Evolutionary conservation across 2,329 filamentous ascomycete species (phyloP), one percentile per base, ranked within the genome.

Genomic region (Aspergillus eucalypticola): DNA sequence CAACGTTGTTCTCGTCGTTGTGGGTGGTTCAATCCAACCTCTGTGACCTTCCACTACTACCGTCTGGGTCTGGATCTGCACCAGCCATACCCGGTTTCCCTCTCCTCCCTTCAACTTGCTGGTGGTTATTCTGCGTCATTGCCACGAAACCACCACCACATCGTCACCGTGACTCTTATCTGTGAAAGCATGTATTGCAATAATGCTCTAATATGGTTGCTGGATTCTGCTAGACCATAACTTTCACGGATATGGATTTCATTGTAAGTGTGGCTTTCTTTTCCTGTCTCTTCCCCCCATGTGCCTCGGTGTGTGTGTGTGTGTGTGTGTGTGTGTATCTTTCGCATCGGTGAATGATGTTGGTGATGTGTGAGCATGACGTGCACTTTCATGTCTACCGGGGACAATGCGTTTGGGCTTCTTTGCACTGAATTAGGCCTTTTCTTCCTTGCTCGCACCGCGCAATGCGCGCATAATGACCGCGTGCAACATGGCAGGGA

Each of bases 211-310:
- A 69, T 64, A 59, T 67, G 64, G 62, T 67, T 65, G 63, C 59
- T 64, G 58, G 64, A 67, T 63, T 60, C 57, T 67, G 62, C 59
- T 66, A 64, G 63, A 68, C 65, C 61, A 60, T 71, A 67, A 73
- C 67, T 63, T 64, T 62, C 46, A 61, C 65, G 59, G 64, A 66
- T 59, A 79, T 79, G 77, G 77, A 79, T 75, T 79, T 79, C 66
- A 79, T 78, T 69, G 77, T 79, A 66, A 70, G 77, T 77, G 77
- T 77, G 8, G 19, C 38, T 48, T 44, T 56, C 32, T 54, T 52
- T 44, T 54, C 59, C 35, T 54, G 32, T 19, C 44, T n/a, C 54
- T 41, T 51, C 55, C 51, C 13, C 57, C 54, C 42, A 23, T 50
- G 46, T 29, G 25, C 25, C 25, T 29, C 15, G 27, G 25, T 29